Evolutionary conservation across 2,329 filamentous ascomycete genomes (phyloP).

Genomic region (Fusarium ambrosium): DNA sequence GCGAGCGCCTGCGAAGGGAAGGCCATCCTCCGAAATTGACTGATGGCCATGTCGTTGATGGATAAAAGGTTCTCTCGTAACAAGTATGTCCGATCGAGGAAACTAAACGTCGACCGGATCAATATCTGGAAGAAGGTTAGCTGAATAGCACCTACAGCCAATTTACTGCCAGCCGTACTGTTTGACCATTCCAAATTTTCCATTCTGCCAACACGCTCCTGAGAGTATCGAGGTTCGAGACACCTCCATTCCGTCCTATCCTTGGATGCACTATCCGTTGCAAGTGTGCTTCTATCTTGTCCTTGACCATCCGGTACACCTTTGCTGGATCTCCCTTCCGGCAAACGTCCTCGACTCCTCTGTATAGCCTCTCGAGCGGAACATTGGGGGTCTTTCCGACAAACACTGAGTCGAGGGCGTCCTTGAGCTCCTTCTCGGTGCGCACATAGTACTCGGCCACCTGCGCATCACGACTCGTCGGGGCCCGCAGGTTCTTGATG

Average conservation of each 20-base stretch:
- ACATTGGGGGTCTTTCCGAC: conserved; percentile 70
- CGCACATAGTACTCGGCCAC: conserved; percentile 83
- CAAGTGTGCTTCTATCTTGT: conserved; percentile 77
- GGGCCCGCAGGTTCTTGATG: conserved; percentile 89
- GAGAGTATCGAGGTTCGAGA: conserved; percentile 74
- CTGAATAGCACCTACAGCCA: conserved; percentile 13
- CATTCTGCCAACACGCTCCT: conserved; percentile 71
- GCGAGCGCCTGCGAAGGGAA: conserved; percentile 54
- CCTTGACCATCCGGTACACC: conserved; percentile 75
- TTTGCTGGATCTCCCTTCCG: conserved; percentile 79
- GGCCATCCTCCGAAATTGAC: conserved; percentile 76
- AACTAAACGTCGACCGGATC: conserved; percentile 92
- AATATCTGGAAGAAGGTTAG: conserved; percentile 66
- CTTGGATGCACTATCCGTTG: conserved; percentile 69
- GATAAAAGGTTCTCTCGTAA: conserved; percentile 77
- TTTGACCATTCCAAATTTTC: conserved; percentile 82
- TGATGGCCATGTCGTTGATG: conserved; percentile 85
- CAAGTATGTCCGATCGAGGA: conserved; percentile 90
- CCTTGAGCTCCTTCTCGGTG: conserved; percentile 80
- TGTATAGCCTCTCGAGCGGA: conserved; percentile 91
- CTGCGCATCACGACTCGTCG: conserved; percentile 68
- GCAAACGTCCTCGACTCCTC: conserved; percentile 92
- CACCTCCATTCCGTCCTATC: conserved; percentile 64
- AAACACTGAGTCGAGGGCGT: conserved; percentile 82
- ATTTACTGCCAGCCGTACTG: conserved; percentile 64